Evolutionary conservation across 805 yeast genomes (phyloP), one percentile per base, ranked within the genome.

Genomic region (Saturnispora serradocipensis): DNA sequence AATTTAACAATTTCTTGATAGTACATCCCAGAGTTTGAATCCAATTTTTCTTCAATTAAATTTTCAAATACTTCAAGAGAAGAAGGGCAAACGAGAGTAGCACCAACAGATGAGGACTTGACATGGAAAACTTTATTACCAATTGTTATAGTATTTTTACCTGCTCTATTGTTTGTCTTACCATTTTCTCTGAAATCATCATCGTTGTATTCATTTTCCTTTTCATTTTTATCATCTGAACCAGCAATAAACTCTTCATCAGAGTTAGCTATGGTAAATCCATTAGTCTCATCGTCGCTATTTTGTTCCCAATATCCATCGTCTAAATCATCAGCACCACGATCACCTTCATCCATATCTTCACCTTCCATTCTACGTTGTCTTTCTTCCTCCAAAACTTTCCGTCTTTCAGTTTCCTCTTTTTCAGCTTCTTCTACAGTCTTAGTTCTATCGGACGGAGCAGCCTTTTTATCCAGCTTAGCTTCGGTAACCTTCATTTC

Each of bases 401-500:
- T 77, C 71, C 74, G 70, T 58, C 75, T 78, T n/a, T 79, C 84
- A 18, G 73, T 75, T 58, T 76, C 77, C 61, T 85, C 91, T 39
- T 72, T 69, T 45, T 69, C 71, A 11, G 84, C 50, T 64, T 86
- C 93, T 65, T 86, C 89, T 2, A 76, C 82, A 1, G 93, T 85
- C 63, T 85, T 84, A 2, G 91, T 84, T 68, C 90, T 75, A 51
- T 85, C 91, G 22, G 90, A 81, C 32, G 93, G 93, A 2, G 76
- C 89, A 10, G 93, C 84, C 62, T 90, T 75, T 66, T 81, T 80
- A 54, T 86, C 93, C 60, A 82, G 71, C 2, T 80, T 77, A 54
- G 85, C 73, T 61, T 81, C 84, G 56, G 80, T 75, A 18, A 86
- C 86, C 58, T 80, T 78, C 60, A 72, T 72, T 60, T 84, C 89